Base-by-base conservation (phyloP, 306 rosid species). In the Abrus precatorius region DNA sequence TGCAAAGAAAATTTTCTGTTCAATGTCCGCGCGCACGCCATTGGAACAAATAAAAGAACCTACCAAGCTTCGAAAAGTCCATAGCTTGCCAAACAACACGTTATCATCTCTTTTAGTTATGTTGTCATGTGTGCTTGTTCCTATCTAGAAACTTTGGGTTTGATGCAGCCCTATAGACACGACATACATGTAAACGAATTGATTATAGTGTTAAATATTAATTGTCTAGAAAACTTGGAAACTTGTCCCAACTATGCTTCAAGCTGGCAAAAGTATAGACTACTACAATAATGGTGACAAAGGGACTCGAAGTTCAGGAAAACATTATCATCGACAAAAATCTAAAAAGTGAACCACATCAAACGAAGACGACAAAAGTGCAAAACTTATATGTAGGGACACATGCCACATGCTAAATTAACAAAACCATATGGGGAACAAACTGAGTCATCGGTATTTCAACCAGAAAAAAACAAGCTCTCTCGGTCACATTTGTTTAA, bases 221-320 rank as follows among this genome's bases (percentile, higher is more conserved):
- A 47, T 47, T 50, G 48, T 29, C 74, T 62, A 55, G 63, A 43
- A 83, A 30, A 55, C 72, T 28, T 52, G 62, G 77, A 54, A 81
- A 48, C 64, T 74, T 70, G 78, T 86, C 79, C 75, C 55, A 69
- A 36, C 69, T 56, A 52, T 82, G 77, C 40, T 41, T 73, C 57
- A 56, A 78, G 65, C 53, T 49, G 84, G 73, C 82, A 82, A 75
- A 68, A 75, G 61, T 32, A 34, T 57, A 30, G 52, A 36, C 40
- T 36, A 36, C 40, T 36, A 2, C 40, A 71, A 74, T 6, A 80
- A 84, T 12, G 56, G 67, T 67, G 82, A 72, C 75, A 83, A 76
- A 62, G 76, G 61, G 65, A 59, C 70, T 74, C 75, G 78, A 83
- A 80, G 80, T 81, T 80, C 76, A 71, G 69, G 77, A 85, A 60